Conservation (phyloP, 2,329 filamentous ascomycete species). For the Bipolaris gigantea region DNA sequence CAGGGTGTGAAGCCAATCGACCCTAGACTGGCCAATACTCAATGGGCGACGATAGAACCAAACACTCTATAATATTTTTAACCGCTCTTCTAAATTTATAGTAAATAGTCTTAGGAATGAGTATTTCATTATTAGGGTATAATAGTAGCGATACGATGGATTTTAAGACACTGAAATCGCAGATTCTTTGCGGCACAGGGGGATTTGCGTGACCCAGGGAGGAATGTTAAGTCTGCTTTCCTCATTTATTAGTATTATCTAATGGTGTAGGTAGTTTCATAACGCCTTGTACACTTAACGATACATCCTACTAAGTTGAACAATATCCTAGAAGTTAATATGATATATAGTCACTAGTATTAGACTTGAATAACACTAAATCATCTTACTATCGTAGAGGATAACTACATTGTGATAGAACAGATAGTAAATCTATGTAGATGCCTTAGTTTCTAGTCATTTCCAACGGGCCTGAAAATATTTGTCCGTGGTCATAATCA, state of each 20-base stretch:
- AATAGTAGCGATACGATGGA: background rate
- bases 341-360: background rate
- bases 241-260: background rate
- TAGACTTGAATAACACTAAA: background rate
- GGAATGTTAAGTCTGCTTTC: background rate
- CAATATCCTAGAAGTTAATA: background rate
- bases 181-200: background rate
- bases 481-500: slow-evolving; percentile 3
- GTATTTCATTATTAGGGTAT: no score
- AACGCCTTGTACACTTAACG: background rate
- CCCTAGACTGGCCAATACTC: background rate
- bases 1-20: background rate
- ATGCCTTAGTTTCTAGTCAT: no score
- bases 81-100: background rate
- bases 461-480: slow-evolving; percentile 11
- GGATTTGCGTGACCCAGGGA: background rate
- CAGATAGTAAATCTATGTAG: no score
- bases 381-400: background rate
- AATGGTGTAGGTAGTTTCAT: background rate
- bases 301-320: background rate
- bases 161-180: background rate
- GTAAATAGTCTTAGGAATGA: no score
- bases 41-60: background rate
- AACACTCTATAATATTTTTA: background rate
- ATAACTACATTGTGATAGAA: background rate